Base-by-base conservation (phyloP, 1,284 basidiomycete genomes). In the Hemileia vastatrix region DNA sequence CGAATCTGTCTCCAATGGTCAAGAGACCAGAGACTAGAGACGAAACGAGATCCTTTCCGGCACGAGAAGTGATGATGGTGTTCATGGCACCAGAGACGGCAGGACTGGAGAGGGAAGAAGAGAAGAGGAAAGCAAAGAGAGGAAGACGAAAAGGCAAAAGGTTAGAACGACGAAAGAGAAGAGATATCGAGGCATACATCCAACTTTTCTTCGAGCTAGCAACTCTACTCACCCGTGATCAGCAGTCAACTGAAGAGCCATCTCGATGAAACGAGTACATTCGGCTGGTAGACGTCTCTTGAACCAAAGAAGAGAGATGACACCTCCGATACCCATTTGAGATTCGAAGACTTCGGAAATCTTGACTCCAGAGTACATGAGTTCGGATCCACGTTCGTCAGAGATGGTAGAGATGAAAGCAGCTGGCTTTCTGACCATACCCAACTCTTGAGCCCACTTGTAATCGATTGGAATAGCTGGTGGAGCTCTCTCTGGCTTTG, bases 391-490 rank as follows among this genome's bases (percentile, higher is more conserved):
- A 76, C 94, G 88, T 83, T 97, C 94, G 80, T 97, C 94, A 64
- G 92, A 96, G 79, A 97, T 98, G 70, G 94, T 96, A 59, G 92
- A 96, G 81, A 97, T 97, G 83, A 98, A 97, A 9, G 94, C 92
- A 50, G 94, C 93, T 43, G 94, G 94, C 81, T 97, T 97, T 76
- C 94, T 87, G 78, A 97, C 93, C 77, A 97, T 86, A 64, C 94
- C 94, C 64, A 97, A 87, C 80, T 96, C 93, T 81, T 81, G 77
- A 50, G 94, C 94, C 93, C 94, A 97, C 82, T 97, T 95, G 87
- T 97, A 98, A 81, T 98, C 94, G 90, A 97, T 95, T 32, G 94
- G 94, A 76, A 97, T 97, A 68, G 88, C 85, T 21, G 94, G 94
- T 31, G 93, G 91, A 47, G 92, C 88, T 64, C 86, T 81, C 81